Base-by-base conservation (phyloP, 129 eudicot species). In the Escallonia herrerae region DNA sequence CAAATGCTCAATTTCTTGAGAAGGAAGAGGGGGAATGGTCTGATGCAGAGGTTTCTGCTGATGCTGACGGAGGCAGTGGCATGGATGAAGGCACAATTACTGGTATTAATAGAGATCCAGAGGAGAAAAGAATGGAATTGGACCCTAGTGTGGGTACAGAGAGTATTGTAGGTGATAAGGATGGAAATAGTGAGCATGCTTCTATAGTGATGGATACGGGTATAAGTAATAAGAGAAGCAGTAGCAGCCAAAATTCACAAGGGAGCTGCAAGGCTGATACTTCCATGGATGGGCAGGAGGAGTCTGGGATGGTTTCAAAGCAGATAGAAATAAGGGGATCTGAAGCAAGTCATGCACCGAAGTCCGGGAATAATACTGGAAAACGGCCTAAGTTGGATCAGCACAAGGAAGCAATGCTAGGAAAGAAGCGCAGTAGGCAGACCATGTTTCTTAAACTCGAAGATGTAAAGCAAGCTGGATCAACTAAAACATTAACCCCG, bases 401-500 rank as follows among this genome's bases (percentile, higher is more conserved):
- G 66, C 89, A 93, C 52, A 93, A 93, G 71, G 96, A 93, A 72
- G 96, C 87, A 47, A 86, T 86, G 95, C 78, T 93, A 48, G 99
- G 99, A 33, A 93, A 89, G 74, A 93, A 93, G 68, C 91, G 99
- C 43, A 88, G 78, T 51, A 76, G 99, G 73, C 95, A 89, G 75
- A 93, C 99, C 13, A 84, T 93, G 99, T 93, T 86, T 76, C 87
- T 93, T 63, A 89, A 93, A 74, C 72, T 93, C 64, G 96, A 93
- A 81, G 99, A 89, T 74, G 91, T 86, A 7, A 91, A 87, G 67
- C 95, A 91, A 81, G 97, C 78, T 43, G 96, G 89, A 39, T 54
- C 84, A 50, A 65, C 76, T 56, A 93, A 93, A 79, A 81, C 87
- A 59, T 81, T 96, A 11, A 84, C 87, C 37, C 95, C 99, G 5